phyloP scores from a whole-genome alignment of 202 grass and related monocot genomes.

The Zizania palustris region DNA sequence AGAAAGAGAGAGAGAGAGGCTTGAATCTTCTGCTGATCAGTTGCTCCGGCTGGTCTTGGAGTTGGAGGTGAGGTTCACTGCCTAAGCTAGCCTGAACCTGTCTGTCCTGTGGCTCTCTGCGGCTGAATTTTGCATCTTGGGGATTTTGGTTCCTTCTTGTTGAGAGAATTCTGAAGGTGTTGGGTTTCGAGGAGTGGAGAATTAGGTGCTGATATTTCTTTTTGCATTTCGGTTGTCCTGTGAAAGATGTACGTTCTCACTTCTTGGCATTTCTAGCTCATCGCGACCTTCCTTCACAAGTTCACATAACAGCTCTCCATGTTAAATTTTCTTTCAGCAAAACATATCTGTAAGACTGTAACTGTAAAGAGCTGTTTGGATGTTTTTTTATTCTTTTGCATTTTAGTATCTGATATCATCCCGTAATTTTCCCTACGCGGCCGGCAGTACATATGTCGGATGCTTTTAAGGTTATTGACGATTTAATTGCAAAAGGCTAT shows the following conservation, averaged over 20 bases:
- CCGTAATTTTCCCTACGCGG: slow-evolving; percentile 26
- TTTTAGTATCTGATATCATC: slow-evolving; percentile 6
- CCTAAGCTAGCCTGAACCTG: background rate
- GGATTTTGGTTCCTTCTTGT: background rate
- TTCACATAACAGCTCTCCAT: slow-evolving; percentile 5
- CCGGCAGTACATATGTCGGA: background rate
- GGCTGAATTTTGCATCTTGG: background rate
- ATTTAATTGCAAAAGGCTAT: background rate
- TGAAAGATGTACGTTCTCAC: background rate
- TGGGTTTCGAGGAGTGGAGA: background rate
- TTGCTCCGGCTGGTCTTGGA: slow-evolving; percentile 7
- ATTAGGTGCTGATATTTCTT: background rate
- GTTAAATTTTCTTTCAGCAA: background rate
- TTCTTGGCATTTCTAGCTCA: slow-evolving; percentile 16
- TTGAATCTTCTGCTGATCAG: background rate
- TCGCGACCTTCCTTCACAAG: background rate
- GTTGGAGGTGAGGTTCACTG: slow-evolving; percentile 39
- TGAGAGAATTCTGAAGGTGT: background rate
- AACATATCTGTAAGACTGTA: slow-evolving; percentile 23
- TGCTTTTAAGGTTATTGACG: slow-evolving; percentile 5
- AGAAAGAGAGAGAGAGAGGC: background rate
- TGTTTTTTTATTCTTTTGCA: background rate
- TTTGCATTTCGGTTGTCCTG: slow-evolving; percentile 18
- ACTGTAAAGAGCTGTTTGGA: background rate
- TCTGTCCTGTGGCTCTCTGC: background rate